phyloP scores from a whole-genome alignment of 257 asterid genomes.

The Knoxia roxburghii region DNA sequence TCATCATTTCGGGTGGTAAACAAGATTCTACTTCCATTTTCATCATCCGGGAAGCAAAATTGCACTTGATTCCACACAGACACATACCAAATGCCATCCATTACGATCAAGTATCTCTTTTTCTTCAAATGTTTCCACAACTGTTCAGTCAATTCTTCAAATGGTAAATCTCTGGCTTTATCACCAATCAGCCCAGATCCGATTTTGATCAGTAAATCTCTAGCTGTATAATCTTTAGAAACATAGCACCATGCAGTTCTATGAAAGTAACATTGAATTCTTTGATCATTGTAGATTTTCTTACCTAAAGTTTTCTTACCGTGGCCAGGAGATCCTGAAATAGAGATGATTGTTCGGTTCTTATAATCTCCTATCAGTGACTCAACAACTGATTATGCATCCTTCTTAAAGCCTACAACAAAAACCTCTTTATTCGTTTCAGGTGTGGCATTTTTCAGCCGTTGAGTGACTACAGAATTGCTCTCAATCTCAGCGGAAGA shows the following conservation, averaged over 20 bases:
- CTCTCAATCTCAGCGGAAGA: no score
- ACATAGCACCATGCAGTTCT: no score
- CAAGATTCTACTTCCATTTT: background rate
- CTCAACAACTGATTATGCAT: background rate
- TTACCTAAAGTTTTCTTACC: conserved; percentile 2
- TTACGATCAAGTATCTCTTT: background rate
- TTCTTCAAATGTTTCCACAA: background rate
- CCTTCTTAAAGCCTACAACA: conserved; percentile 2
- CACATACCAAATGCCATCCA: background rate
- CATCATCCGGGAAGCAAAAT: background rate
- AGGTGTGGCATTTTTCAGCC: background rate
- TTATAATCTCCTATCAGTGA: background rate
- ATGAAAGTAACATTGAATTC: no score
- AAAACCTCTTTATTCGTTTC: background rate
- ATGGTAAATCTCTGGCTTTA: background rate
- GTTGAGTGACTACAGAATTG: no score
- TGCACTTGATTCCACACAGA: background rate
- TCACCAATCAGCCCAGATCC: background rate
- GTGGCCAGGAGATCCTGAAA: background rate
- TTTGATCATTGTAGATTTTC: no score
- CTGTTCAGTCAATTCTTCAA: background rate
- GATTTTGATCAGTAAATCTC: background rate
- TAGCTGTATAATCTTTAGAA: background rate
- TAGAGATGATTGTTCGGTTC: background rate
- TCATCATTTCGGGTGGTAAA: background rate